These are phyloP conservation scores for Phycomyces nitens DNA, from an alignment of 192 early-diverging fungal species.

Conservation along the genomic window DNA sequence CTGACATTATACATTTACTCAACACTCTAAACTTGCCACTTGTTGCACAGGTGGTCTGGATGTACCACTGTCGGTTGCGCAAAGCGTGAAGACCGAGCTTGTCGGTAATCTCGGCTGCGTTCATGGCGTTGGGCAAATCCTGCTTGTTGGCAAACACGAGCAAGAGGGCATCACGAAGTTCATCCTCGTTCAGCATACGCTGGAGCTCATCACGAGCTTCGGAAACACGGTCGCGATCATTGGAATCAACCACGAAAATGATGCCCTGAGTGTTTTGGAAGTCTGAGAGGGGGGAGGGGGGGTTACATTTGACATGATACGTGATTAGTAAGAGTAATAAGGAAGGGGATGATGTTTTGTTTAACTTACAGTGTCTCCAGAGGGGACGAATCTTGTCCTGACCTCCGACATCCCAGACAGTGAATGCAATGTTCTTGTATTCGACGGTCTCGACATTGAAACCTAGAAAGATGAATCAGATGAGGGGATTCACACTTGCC, in stretches of 20 bases:
- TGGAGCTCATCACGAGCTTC: conserved; percentile 93
- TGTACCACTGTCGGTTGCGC: conserved; percentile 83
- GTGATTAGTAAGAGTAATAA: neutral
- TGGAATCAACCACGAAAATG: conserved; percentile 96
- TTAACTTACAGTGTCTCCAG: conserved; percentile 89
- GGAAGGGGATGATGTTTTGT: neutral
- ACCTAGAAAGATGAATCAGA: conserved; percentile 41
- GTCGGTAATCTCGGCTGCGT: conserved; percentile 87
- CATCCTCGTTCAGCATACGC: conserved; percentile 92
- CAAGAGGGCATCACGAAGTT: conserved; percentile 84
- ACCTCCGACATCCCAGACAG: conserved; percentile 98
- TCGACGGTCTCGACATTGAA: conserved; percentile 98
- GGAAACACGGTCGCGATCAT: conserved; percentile 87
- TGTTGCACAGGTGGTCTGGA: conserved; percentile 82
- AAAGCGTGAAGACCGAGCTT: conserved; percentile 85
- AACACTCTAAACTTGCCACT: conserved; percentile 41
- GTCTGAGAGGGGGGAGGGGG: conserved; percentile 46
- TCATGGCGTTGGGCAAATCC: conserved; percentile 96
- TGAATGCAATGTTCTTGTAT: conserved; percentile 98
- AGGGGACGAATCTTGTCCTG: conserved; percentile 96
- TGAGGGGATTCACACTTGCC: no score
- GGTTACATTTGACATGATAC: no score
- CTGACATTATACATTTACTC: no score
- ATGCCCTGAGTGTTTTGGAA: conserved; percentile 95
- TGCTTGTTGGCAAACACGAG: conserved; percentile 99